Evolutionary conservation across 2,329 filamentous ascomycete species (phyloP).

Genomic region (Colletotrichum liaoningense): DNA sequence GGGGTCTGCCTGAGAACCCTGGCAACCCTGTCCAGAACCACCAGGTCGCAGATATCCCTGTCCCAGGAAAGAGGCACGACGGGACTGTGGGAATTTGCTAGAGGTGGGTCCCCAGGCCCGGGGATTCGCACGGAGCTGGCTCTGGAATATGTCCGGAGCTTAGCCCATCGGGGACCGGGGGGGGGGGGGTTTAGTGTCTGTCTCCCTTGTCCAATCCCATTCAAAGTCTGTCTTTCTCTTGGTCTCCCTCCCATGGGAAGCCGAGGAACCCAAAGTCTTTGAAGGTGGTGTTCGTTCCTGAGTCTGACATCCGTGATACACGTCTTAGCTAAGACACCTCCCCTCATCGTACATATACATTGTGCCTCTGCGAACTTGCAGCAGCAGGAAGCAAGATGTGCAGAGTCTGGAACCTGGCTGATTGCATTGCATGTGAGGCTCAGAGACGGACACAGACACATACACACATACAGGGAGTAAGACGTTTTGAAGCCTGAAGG

Average conservation of each 20-base stretch:
- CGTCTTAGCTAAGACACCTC: constrained; percentile 21
- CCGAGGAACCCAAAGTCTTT: neutral
- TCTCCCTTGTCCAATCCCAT: constrained; percentile 7
- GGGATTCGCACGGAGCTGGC: constrained; percentile 32
- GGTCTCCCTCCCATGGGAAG: too few species aligned
- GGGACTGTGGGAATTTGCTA: neutral
- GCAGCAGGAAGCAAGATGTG: neutral
- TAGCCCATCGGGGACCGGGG: neutral
- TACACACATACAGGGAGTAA: neutral
- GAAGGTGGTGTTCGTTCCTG: constrained; percentile 19
- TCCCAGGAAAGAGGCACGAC: neutral
- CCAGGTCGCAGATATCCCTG: neutral
- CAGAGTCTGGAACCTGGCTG: too few species aligned
- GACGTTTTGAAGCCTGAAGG: neutral
- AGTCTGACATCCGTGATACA: constrained; percentile 29
- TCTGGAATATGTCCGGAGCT: constrained; percentile 29
- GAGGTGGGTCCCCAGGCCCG: neutral
- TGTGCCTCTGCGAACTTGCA: constrained; percentile 18
- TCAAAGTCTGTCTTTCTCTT: too few species aligned
- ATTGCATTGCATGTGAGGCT: constrained; percentile 1
- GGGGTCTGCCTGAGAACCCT: neutral
- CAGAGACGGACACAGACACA: neutral
- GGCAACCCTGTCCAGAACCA: neutral
- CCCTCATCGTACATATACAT: neutral
- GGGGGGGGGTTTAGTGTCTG: too few species aligned